Evolutionary conservation across 2,329 filamentous ascomycete species (phyloP), one percentile per base, ranked within the genome.

Genomic region (Xylaria sp.): DNA sequence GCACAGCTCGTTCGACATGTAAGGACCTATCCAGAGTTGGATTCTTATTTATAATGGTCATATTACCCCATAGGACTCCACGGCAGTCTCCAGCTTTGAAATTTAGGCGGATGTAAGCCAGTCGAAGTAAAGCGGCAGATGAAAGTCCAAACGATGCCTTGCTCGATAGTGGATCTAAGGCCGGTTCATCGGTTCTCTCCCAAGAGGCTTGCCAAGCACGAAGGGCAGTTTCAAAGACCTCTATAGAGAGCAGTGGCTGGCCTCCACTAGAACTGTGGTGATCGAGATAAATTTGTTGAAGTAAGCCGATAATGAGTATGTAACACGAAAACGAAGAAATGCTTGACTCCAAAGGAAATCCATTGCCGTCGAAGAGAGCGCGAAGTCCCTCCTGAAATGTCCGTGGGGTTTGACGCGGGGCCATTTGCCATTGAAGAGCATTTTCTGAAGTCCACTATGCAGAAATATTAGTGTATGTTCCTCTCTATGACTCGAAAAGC

Each of bases 111-210:
- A 73, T 68, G 41, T 72, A 72, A 41, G 71, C 71, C 9, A 73
- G 67, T 30, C 72, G 70, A 43, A 72, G 66, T n/a, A 72, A 60
- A 30, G 72, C 70, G 28, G 71, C 66, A 75, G 77, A 84, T 80
- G 70, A 86, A 75, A 87, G 86, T 0, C 84, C 83, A 34, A 87
- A 81, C 0, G 84, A 84, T 0, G 84, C 84, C 4, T 84, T 83
- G 3, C 83, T 82, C 20, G 85, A 85, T 53, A 83, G 82, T 9
- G 85, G 85, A 71, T 87, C 85, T 30, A 86, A 82, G 62, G 83
- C 83, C 3, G 85, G 86, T 71, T 87, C 84, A 3, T 83, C 82
- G 0, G 82, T 83, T 43, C 80, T 79, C 70, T 85, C 84, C 85
- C 85, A 87, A 36, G 83, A 79, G 12, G 80, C 77, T 69, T 86